Conservation (phyloP, 2,329 filamentous ascomycete genomes). For the Colletotrichum tropicale region DNA sequence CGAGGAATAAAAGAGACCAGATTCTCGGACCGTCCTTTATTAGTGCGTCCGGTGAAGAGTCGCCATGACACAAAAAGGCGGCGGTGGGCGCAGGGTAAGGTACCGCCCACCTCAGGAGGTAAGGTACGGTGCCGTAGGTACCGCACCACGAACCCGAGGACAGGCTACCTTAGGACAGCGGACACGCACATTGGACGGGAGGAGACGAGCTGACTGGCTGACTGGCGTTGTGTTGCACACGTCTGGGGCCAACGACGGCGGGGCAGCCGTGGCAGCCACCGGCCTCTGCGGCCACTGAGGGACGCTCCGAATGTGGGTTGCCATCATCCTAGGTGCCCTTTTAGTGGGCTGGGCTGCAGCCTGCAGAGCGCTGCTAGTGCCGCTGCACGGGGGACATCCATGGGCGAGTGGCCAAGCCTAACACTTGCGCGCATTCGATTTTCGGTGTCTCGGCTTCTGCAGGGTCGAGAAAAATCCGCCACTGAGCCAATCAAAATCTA, state of each 20-base stretch:
- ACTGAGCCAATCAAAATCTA: not conserved
- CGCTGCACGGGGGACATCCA: not conserved
- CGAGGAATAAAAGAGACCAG: slow-evolving; percentile 5
- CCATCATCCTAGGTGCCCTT: not conserved
- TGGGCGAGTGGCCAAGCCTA: not conserved
- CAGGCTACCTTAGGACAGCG: not conserved
- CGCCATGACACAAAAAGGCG: slow-evolving; percentile 15
- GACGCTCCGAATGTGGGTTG: not conserved
- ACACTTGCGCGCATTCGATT: not conserved
- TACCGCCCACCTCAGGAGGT: not conserved
- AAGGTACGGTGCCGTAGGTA: not conserved
- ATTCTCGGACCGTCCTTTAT: slow-evolving; percentile 16
- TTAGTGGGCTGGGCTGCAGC: not conserved
- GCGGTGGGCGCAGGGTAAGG: not conserved
- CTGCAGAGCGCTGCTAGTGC: not conserved
- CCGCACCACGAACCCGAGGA: not conserved
- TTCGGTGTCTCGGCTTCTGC: slow-evolving; percentile 6
- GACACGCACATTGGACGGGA: not conserved
- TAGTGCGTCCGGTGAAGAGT: slow-evolving; percentile 21
- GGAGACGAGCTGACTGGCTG: not conserved
- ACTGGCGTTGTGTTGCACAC: not conserved
- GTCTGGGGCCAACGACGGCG: not conserved
- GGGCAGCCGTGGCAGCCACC: not conserved
- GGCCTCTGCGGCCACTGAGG: not conserved
- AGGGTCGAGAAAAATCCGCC: not conserved